phyloP scores from a whole-genome alignment of 2,329 filamentous ascomycete genomes.

The Aspergillus spinulosporus region DNA sequence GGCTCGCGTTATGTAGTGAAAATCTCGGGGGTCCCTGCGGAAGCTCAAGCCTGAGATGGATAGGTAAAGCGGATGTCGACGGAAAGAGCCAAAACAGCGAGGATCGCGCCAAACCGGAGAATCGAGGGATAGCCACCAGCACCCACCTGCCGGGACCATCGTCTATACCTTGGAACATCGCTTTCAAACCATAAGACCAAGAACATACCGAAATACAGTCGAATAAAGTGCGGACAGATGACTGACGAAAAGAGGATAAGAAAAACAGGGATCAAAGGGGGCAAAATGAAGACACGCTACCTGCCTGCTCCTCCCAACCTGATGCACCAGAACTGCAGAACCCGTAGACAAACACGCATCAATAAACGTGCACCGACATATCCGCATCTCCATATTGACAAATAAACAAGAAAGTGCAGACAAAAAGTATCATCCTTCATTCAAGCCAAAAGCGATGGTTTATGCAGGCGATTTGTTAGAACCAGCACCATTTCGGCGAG shows the following conservation, averaged over 20 bases:
- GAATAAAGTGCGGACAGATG: conserved; percentile 26
- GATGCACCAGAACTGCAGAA: conserved; percentile 46
- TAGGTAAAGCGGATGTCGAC: conserved; percentile 19
- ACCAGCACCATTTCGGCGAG: conserved; percentile 47
- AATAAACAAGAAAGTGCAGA: conserved; percentile 25
- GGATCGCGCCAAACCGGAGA: conserved; percentile 16
- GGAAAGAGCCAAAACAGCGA: conserved; percentile 16
- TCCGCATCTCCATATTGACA: conserved; percentile 41
- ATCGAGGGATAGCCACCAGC: conserved; percentile 23
- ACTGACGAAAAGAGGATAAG: conserved; percentile 22
- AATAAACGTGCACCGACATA: conserved; percentile 42
- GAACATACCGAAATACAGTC: conserved; percentile 28
- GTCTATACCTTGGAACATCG: conserved; percentile 29
- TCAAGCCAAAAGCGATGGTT: conserved; percentile 9
- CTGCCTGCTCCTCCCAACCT: conserved; percentile 46
- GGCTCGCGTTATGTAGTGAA: conserved; percentile 16
- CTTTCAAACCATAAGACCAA: conserved; percentile 28
- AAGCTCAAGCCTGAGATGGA: conserved; percentile 15
- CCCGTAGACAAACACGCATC: conserved; percentile 47
- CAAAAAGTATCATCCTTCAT: conserved; percentile 11
- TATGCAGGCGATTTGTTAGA: conserved; percentile 50
- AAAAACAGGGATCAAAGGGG: conserved; percentile 26
- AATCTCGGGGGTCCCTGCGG: background rate
- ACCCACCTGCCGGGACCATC: conserved; percentile 22
- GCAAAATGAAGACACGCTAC: conserved; percentile 43